A percentile compares a stretch with the other conserved stretches of the same genome.
These are phyloP conservation scores for Schizothecium vesticola DNA, from an alignment of 495 filamentous ascomycete genomes.

Conservation along the genomic window DNA sequence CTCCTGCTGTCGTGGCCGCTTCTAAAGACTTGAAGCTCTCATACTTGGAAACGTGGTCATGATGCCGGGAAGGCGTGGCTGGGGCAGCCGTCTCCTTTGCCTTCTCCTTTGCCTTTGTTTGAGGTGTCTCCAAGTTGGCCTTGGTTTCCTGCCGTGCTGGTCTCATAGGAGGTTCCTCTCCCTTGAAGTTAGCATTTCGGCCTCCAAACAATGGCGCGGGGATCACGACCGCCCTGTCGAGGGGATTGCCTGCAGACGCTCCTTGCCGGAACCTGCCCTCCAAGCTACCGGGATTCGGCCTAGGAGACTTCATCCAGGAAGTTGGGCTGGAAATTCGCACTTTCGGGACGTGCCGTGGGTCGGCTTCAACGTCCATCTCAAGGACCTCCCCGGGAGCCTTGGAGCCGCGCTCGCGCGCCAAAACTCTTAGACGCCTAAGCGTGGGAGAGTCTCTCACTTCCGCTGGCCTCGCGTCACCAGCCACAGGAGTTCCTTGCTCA, in stretches of 20 bases:
- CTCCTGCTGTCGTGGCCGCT: background rate
- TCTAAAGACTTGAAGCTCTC: background rate
- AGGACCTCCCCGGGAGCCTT: conserved; percentile 4
- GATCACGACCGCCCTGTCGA: background rate
- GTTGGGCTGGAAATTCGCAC: conserved; percentile 31
- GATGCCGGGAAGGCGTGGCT: background rate
- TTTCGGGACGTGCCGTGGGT: conserved; percentile 15
- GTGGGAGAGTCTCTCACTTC: conserved; percentile 5
- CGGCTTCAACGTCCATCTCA: conserved; percentile 9
- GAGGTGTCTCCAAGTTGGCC: background rate
- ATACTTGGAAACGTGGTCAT: background rate
- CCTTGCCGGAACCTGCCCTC: conserved; percentile 23
- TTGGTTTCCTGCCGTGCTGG: background rate
- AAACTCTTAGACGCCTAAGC: conserved; percentile 7
- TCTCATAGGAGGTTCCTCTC: background rate
- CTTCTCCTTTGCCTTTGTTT: background rate
- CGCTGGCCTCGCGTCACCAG: background rate
- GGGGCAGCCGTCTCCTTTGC: background rate
- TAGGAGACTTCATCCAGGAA: conserved; percentile 28
- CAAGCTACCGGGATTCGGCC: conserved; percentile 24
- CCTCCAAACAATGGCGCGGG: background rate
- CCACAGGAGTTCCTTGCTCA: background rate
- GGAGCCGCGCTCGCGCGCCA: conserved; percentile 6
- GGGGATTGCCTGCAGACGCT: background rate
- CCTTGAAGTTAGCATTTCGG: background rate